Conservation (phyloP, 257 asterid species). For the Gardenia jasminoides region DNA sequence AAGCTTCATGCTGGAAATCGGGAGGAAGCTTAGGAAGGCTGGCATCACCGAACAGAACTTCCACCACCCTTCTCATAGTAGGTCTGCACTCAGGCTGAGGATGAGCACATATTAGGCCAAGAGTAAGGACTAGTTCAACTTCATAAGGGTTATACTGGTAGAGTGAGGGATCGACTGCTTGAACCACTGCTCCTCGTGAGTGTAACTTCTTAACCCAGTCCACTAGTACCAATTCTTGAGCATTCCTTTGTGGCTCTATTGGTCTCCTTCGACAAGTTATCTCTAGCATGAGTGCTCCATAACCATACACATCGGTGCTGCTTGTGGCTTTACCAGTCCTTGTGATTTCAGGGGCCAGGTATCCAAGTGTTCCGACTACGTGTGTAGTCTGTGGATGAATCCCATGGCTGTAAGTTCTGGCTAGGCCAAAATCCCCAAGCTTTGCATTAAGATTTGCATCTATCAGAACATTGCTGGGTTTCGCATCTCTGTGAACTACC, state of each 20-base stretch:
- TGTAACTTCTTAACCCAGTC: conserved; percentile 15
- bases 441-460: conserved; percentile 14
- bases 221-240: conserved; percentile 11
- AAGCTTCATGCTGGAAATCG: conserved; percentile 8
- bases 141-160: conserved; percentile 9
- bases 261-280: conserved; percentile 27
- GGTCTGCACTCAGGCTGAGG: conserved; percentile 18
- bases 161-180: conserved; percentile 13
- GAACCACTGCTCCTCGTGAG: conserved; percentile 8
- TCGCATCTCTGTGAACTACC: conserved; percentile 23
- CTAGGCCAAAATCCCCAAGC: conserved; percentile 28
- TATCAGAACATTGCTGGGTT: conserved; percentile 22
- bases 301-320: conserved; percentile 22
- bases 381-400: conserved; percentile 18
- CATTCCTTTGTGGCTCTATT: conserved; percentile 22
- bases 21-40: conserved; percentile 11
- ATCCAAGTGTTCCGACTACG: conserved; percentile 20
- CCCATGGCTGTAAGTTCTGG: conserved; percentile 20
- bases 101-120: conserved; percentile 23
- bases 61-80: conserved; percentile 15
- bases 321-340: conserved; percentile 18
- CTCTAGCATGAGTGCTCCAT: conserved; percentile 24
- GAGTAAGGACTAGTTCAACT: conserved; percentile 12
- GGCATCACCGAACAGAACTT: conserved; percentile 6
- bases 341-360: conserved; percentile 21